Conservation (phyloP, 1,139 yeast species). For the Spathaspora sp. region DNA sequence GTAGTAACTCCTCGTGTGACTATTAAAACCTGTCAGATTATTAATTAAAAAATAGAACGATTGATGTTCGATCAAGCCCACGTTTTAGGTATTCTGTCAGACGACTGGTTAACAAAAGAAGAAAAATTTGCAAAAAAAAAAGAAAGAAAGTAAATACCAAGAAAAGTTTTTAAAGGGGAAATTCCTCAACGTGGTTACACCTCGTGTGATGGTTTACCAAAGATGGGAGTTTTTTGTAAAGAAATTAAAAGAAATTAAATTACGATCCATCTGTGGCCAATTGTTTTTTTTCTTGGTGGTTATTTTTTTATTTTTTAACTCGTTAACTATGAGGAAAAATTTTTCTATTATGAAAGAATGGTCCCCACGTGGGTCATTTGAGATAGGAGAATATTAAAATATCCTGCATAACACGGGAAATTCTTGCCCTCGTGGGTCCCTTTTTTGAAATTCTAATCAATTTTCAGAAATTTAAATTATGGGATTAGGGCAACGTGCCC, state of each 20-base stretch:
- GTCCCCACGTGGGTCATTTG: background rate
- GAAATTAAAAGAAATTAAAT: background rate
- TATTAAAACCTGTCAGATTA: conserved; percentile 2
- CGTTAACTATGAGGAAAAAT: background rate
- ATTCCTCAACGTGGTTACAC: background rate
- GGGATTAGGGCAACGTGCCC: conserved; percentile 1
- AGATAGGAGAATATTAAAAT: background rate
- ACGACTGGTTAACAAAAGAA: background rate
- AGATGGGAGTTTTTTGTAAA: background rate
- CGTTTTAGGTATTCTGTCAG: background rate
- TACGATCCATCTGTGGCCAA: background rate
- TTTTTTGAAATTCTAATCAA: background rate
- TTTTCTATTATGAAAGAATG: background rate
- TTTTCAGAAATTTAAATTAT: background rate
- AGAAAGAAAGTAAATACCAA: background rate
- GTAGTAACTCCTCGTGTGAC: conserved; percentile 12
- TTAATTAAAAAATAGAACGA: background rate
- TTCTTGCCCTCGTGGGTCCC: background rate
- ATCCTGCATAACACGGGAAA: background rate
- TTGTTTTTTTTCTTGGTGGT: background rate
- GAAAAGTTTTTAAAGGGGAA: background rate
- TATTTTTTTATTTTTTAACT: background rate
- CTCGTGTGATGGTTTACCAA: conserved; percentile 7
- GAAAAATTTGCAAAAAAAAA: background rate
- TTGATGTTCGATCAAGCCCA: background rate